Percentiles rank a stretch among this genome's conserved stretches.
Conservation (phyloP, 345 rosid species). For the Carallia brachiata region DNA sequence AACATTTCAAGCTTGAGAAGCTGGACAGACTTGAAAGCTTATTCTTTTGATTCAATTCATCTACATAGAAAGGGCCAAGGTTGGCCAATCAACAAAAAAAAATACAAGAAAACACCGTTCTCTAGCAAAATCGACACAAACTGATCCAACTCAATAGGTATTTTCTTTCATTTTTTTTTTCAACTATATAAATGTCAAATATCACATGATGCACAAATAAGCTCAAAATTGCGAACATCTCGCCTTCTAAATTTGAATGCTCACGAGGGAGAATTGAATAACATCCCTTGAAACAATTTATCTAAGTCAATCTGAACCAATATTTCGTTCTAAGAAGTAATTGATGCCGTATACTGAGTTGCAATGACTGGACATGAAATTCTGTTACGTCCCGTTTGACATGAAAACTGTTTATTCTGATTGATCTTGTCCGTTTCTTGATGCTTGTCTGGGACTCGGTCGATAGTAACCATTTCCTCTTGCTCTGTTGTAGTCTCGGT, state of each 20-base stretch:
- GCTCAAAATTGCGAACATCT: slow-evolving; percentile 20
- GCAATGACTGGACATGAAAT: slow-evolving; percentile 21
- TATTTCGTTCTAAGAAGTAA: slow-evolving; percentile 21
- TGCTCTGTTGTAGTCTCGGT: slow-evolving; percentile 42
- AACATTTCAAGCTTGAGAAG: too few relatives aligned
- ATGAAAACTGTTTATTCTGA: slow-evolving; percentile 16
- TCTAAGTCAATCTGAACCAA: slow-evolving; percentile 16
- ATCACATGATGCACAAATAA: neutral
- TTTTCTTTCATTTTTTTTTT: too few relatives aligned
- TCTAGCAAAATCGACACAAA: neutral
- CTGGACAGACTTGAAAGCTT: too few relatives aligned
- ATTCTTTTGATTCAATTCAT: too few relatives aligned
- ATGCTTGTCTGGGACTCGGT: slow-evolving; percentile 36
- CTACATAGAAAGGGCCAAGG: too few relatives aligned
- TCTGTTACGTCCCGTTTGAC: slow-evolving; percentile 13
- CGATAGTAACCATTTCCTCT: slow-evolving; percentile 58
- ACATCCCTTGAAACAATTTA: slow-evolving; percentile 7
- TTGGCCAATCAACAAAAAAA: neutral
- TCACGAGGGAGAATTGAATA: neutral
- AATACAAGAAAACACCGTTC: too few relatives aligned
- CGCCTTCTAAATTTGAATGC: slow-evolving; percentile 13
- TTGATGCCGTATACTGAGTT: slow-evolving; percentile 2
- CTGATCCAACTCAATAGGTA: slow-evolving; percentile 5
- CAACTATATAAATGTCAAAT: neutral
- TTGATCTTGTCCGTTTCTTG: slow-evolving; percentile 33